These are phyloP conservation scores for Bipolaris oryzae DNA, from an alignment of 2,329 filamentous ascomycete genomes.

Conservation along the genomic window DNA sequence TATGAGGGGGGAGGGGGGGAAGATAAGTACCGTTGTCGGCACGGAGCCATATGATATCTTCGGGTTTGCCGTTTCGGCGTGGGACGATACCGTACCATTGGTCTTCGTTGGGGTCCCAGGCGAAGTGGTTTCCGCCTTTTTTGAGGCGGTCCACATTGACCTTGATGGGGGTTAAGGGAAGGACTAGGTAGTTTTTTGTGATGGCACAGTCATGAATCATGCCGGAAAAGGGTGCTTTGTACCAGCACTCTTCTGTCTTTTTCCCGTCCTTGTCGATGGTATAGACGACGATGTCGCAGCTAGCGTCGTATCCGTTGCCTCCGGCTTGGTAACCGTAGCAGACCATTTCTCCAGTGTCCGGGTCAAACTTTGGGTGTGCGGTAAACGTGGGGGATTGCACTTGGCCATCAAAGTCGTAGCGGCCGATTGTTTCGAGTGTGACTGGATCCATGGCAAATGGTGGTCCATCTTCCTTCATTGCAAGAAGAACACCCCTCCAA, in stretches of 20 bases:
- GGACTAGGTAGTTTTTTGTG: slow-evolving; percentile 48
- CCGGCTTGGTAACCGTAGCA: slow-evolving; percentile 52
- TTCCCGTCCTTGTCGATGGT: slow-evolving; percentile 48
- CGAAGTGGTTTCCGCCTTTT: slow-evolving; percentile 50
- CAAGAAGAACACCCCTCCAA: slow-evolving; percentile 62
- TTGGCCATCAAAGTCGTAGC: slow-evolving; percentile 51
- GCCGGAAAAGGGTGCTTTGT: slow-evolving; percentile 48
- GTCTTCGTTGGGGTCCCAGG: slow-evolving; percentile 57
- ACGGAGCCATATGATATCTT: slow-evolving; percentile 61
- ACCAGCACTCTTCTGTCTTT: slow-evolving; percentile 51
- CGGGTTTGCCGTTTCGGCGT: slow-evolving; percentile 56
- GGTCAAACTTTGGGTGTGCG: slow-evolving; percentile 55
- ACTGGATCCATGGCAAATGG: slow-evolving; percentile 51
- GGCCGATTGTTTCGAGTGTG: slow-evolving; percentile 49
- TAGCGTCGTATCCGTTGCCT: slow-evolving; percentile 42
- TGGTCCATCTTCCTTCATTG: slow-evolving; percentile 56
- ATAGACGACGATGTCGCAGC: slow-evolving; percentile 50
- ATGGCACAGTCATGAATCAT: slow-evolving; percentile 52
- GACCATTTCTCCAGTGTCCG: slow-evolving; percentile 51
- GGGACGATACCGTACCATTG: slow-evolving; percentile 63
- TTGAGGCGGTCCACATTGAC: slow-evolving; percentile 45
- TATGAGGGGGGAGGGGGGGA: no score
- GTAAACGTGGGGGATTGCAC: slow-evolving; percentile 50
- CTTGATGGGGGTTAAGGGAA: slow-evolving; percentile 49
- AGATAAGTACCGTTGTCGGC: slow-evolving; percentile 55